Conservation (phyloP, 1,139 yeast species). For the Magnusiomyces tetraspermus region DNA sequence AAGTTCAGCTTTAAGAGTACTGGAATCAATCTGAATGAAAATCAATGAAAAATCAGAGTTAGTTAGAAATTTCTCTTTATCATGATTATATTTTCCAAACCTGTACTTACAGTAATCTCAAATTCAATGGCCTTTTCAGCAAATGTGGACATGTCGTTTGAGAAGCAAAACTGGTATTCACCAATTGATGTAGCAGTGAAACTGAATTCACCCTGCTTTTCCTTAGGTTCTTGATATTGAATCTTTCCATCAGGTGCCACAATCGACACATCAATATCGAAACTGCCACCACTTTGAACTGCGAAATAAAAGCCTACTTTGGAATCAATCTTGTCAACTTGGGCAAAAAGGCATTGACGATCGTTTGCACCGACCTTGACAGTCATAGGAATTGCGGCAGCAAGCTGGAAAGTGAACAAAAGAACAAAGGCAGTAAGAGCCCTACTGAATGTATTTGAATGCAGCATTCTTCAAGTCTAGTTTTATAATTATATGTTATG, state of each 20-base stretch:
- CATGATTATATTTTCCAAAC: too few relatives aligned
- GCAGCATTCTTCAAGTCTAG: background rate
- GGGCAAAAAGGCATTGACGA: slow-evolving; percentile 65
- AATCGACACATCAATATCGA: slow-evolving; percentile 73
- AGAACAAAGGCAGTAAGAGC: background rate
- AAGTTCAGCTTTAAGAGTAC: slow-evolving; percentile 13
- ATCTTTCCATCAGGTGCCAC: slow-evolving; percentile 57
- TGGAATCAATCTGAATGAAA: slow-evolving; percentile 7
- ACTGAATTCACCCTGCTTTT: slow-evolving; percentile 78
- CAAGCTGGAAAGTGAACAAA: background rate
- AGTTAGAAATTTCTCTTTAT: slow-evolving; percentile 20
- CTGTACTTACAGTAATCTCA: slow-evolving; percentile 59
- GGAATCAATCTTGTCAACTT: slow-evolving; percentile 55
- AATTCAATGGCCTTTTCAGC: slow-evolving; percentile 86
- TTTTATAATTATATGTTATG: too few relatives aligned
- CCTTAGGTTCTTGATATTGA: slow-evolving; percentile 50
- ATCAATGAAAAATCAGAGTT: background rate
- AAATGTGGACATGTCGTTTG: slow-evolving; percentile 76
- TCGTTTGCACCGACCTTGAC: slow-evolving; percentile 73
- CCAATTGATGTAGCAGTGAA: slow-evolving; percentile 63
- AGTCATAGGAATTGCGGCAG: slow-evolving; percentile 45
- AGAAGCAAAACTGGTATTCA: slow-evolving; percentile 88
- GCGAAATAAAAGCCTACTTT: slow-evolving; percentile 78
- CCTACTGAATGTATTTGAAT: background rate
- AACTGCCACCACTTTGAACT: slow-evolving; percentile 83